Base-by-base conservation (phyloP, 331 rosid species). In the Saraca asoca region DNA sequence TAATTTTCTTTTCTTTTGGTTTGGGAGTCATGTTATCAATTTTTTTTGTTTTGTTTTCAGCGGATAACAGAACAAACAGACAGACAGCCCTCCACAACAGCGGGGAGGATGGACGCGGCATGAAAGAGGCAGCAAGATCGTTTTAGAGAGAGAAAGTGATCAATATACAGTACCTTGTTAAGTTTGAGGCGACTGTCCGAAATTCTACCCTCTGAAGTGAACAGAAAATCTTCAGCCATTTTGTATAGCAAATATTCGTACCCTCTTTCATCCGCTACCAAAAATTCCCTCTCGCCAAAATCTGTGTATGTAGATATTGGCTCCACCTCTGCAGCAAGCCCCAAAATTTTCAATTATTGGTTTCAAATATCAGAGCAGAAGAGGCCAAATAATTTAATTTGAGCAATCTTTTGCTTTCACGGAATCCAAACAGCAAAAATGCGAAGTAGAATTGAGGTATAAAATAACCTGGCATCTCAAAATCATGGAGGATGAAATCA, bases 211-310 rank as follows among this genome's bases (percentile, higher is more conserved):
- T 85, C 96, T 0, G 89, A 88, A 14, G 96, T 84, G 45, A 72
- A 75, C 31, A 90, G 90, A 74, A 88, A 88, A 54, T 86, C 90
- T 52, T 79, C 86, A 2, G 89, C 90, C 98, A 93, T 82, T 81
- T 88, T 93, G 82, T 80, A 84, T 0, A 93, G 85, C 75, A 93
- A 76, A 70, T 71, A 70, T 38, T 88, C 98, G 24, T 82, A 93
- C 52, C 98, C 98, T 88, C 98, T 81, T 62, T 86, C 92, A 64
- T 93, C 98, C 7, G 92, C 98, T 55, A 93, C 96, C 75, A 93
- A 52, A 81, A 75, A 93, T 74, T 93, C 98, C 58, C 86, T 73
- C 63, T 88, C 96, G 39, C 98, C 98, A 50, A 81, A 93, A 20
- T 90, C 97, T 14, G 69, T 65, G 41, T 66, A 93, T 7, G 98